Base-by-base conservation (phyloP, 2,329 filamentous ascomycete species). In the Clonostachys rosea region DNA sequence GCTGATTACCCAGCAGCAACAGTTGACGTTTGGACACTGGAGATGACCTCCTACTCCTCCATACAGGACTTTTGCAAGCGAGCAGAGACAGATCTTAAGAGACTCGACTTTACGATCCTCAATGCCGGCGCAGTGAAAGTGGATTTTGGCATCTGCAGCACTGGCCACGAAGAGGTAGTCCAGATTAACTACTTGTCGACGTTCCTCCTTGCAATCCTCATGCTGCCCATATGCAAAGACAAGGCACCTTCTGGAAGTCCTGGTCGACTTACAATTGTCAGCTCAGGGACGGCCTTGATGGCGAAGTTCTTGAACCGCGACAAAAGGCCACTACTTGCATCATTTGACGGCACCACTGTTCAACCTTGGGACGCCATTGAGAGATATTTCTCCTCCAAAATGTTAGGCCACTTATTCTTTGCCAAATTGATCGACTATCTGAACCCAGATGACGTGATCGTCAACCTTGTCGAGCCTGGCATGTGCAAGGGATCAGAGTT, bases 341-440 rank as follows among this genome's bases (percentile, higher is more conserved):
- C 59, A 0, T 64, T 66, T 39, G 54, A 63, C 40, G 46, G 59
- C 14, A 52, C 54, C 0, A 18, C 46, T 2, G 56, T 52, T 34
- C 52, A 47, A 4, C 61, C 59, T 3, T 66, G 52, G 48, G 48
- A 55, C 46, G 18, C 48, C 0, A 6, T 45, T 2, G 57, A 63
- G 42, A 51, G 54, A 43, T 68, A 68, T 40, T 48, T 50, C 5
- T 50, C 48, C 3, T 62, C 59, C 2, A 69, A 68, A 43, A 36
- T 68, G 5, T 47, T 67, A 4, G 49, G 42, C 5, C 62, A 65
- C 12, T 47, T 67, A 2, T 67, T 73, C 42, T 54, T 68, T 6
- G 61, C 68, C 16, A 63, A 67, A 13, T 57, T 72, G n/a, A 58
- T 61, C 2, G 59, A 68, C 9, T 56, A 64, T 1, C 59, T 75